These are phyloP conservation scores for Fomitopsis schrenkii DNA, from an alignment of 1,284 basidiomycete species.

Conservation along the genomic window DNA sequence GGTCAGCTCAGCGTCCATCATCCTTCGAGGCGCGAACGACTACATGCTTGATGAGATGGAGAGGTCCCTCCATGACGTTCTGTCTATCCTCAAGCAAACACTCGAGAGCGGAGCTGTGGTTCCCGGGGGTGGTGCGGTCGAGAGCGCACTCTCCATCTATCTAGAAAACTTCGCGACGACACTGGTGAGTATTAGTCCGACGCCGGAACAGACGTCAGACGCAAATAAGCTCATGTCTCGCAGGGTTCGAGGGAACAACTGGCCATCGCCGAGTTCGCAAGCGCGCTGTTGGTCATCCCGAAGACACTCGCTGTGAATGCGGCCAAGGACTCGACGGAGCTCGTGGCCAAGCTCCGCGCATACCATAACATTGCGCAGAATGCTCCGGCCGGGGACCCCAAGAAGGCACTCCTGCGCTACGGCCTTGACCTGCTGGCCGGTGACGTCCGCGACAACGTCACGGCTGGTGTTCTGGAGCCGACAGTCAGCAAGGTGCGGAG, in stretches of 20 bases:
- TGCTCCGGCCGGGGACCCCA: slow-evolving; percentile 88
- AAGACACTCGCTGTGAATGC: slow-evolving; percentile 98
- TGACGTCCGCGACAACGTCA: slow-evolving; percentile 92
- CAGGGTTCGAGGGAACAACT: slow-evolving; percentile 97
- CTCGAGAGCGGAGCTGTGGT: slow-evolving; percentile 96
- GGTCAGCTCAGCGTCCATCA: slow-evolving; percentile 90
- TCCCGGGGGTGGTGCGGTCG: slow-evolving; percentile 96
- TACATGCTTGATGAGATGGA: slow-evolving; percentile 99
- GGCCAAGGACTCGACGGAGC: slow-evolving; percentile 96
- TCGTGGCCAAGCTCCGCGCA: slow-evolving; percentile 94
- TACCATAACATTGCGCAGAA: slow-evolving; percentile 98
- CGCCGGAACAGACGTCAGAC: not conserved
- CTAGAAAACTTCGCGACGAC: slow-evolving; percentile 99
- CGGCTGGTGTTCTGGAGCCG: slow-evolving; percentile 93
- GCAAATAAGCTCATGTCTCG: not conserved
- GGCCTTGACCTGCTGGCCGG: slow-evolving; percentile 95
- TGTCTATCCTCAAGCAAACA: slow-evolving; percentile 96
- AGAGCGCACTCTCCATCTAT: slow-evolving; percentile 96
- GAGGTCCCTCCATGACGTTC: slow-evolving; percentile 89
- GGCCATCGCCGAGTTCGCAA: slow-evolving; percentile 97
- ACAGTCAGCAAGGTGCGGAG: slow-evolving; percentile 97
- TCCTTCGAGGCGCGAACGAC: slow-evolving; percentile 97
- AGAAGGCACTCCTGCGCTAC: slow-evolving; percentile 91
- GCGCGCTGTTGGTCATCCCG: slow-evolving; percentile 90
- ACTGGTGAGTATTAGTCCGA: slow-evolving; percentile 51